A percentile compares a stretch with the other conserved stretches of the same genome.
Evolutionary conservation across 2,329 filamentous ascomycete genomes (phyloP).

Genomic region (Chaetomiaceae sp.): DNA sequence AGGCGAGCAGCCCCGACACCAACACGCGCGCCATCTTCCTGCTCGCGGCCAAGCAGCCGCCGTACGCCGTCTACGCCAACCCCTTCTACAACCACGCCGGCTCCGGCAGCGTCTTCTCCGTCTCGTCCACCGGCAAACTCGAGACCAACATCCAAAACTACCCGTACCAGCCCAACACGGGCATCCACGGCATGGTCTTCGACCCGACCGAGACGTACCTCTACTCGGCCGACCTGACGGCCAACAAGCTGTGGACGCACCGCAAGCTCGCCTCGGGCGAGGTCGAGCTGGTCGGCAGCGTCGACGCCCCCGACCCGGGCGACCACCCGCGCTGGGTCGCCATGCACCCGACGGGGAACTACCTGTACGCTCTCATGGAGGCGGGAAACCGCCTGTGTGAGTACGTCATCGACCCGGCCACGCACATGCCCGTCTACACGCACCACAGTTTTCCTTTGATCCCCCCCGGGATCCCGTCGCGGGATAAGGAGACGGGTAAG

Average conservation of each 20-base stretch:
- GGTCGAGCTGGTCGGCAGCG: slow-evolving; percentile 65
- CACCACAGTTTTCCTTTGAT: slow-evolving; percentile 73
- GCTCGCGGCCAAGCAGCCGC: slow-evolving; percentile 70
- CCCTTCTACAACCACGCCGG: slow-evolving; percentile 86
- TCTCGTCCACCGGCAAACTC: slow-evolving; percentile 54
- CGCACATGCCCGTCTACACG: slow-evolving; percentile 74
- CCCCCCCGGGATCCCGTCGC: slow-evolving; percentile 60
- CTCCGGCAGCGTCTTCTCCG: slow-evolving; percentile 71
- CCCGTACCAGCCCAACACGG: slow-evolving; percentile 63
- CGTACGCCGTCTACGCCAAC: slow-evolving; percentile 82
- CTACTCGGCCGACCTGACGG: slow-evolving; percentile 73
- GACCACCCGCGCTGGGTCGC: slow-evolving; percentile 89
- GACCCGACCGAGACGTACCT: slow-evolving; percentile 69
- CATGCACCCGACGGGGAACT: slow-evolving; percentile 71
- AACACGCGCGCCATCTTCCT: slow-evolving; percentile 89
- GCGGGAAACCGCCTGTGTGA: slow-evolving; percentile 79
- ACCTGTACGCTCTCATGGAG: slow-evolving; percentile 85
- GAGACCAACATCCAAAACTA: slow-evolving; percentile 67
- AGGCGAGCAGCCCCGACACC: slow-evolving; percentile 63
- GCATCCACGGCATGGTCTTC: slow-evolving; percentile 80
- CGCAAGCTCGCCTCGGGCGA: slow-evolving; percentile 60
- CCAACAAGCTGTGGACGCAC: slow-evolving; percentile 82
- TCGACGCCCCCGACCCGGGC: slow-evolving; percentile 63
- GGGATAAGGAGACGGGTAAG: slow-evolving; percentile 36
- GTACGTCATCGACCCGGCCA: slow-evolving; percentile 71